Conservation (phyloP, 768 basidiomycete species). For the Sistotremastrum niveocremeum region DNA sequence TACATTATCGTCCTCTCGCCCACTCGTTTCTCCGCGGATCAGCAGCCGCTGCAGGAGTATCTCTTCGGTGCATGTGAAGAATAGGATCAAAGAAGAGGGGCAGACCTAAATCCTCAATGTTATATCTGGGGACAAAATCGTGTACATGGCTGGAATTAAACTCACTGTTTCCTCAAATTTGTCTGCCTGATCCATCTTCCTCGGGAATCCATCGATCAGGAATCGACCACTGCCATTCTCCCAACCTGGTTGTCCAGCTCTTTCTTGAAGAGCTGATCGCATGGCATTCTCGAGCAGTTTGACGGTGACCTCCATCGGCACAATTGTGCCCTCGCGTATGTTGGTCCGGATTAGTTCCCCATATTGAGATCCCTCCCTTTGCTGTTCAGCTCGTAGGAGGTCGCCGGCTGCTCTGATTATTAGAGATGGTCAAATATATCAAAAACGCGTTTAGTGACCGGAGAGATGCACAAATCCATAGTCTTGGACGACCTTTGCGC, state of each 20-base stretch:
- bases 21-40: slow-evolving; percentile 85
- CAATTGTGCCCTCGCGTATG: slow-evolving; percentile 87
- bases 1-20: slow-evolving; percentile 89
- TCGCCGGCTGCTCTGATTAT: slow-evolving; percentile 63
- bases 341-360: slow-evolving; percentile 76
- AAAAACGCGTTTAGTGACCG: slow-evolving; percentile 32
- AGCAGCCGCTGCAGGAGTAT: slow-evolving; percentile 79
- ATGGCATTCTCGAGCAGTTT: slow-evolving; percentile 93
- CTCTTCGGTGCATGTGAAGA: slow-evolving; percentile 77
- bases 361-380: slow-evolving; percentile 68
- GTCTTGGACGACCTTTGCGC: slow-evolving; percentile 65
- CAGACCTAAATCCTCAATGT: slow-evolving; percentile 46
- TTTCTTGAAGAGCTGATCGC: slow-evolving; percentile 36
- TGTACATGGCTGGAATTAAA: not conserved
- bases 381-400: slow-evolving; percentile 88
- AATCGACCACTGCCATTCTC: slow-evolving; percentile 64
- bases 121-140: not conserved
- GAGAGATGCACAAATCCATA: slow-evolving; percentile 90
- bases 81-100: slow-evolving; percentile 63
- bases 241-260: slow-evolving; percentile 43
- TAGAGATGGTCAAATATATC: not conserved
- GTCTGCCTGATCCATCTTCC: slow-evolving; percentile 96
- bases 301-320: slow-evolving; percentile 94
- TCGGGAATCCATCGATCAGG: slow-evolving; percentile 93
- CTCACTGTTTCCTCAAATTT: slow-evolving; percentile 78